Base-by-base conservation (phyloP, 768 basidiomycete genomes). In the Lactarius psammicola region DNA sequence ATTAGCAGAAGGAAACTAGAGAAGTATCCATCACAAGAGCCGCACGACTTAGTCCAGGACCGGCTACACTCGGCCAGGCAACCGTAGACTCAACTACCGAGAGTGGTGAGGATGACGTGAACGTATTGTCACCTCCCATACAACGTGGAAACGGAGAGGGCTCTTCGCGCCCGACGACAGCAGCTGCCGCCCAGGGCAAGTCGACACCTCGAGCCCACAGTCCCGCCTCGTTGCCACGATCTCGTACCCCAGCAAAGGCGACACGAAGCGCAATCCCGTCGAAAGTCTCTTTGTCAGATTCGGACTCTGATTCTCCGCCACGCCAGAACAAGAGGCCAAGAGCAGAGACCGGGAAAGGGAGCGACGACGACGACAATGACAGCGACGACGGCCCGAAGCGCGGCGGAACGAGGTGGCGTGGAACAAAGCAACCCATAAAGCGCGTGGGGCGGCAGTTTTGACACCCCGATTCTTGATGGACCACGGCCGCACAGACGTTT, bases 391-490 rank as follows among this genome's bases (percentile, higher is more conserved):
- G 82, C 42, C 79, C 79, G 38, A 82, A 78, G 73, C 79, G 74
- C 59, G 75, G 75, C 36, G 74, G 79, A 28, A 75, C 80, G 56
- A 70, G 75, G 57, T 79, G 80, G 66, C 79, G 85, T 61, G 86
- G 86, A 46, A 80, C 85, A 53, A 83, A 85, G 70, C 90, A 92
- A 70, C 90, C 90, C 5, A 79, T 92, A 67, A 91, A 87, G 76
- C 84, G 90, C 69, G 87, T 87, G 40, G 88, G 86, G 34, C 89
- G 85, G 74, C 83, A 87, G 68, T 92, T 90, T 79, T 90, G 80
- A 81, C 30, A 56, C 54, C 64, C 42, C 60, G n/a, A 31, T 57
- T 56, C 60, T 20, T 54, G 62, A 54, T 17, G 28, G 38, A 15
- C 18, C 34, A 36, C 26, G 26, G 36, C 33, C 34, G 42, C 59